phyloP scores from a whole-genome alignment of 768 basidiomycete species.

The Leccinellum rugosiceps region DNA sequence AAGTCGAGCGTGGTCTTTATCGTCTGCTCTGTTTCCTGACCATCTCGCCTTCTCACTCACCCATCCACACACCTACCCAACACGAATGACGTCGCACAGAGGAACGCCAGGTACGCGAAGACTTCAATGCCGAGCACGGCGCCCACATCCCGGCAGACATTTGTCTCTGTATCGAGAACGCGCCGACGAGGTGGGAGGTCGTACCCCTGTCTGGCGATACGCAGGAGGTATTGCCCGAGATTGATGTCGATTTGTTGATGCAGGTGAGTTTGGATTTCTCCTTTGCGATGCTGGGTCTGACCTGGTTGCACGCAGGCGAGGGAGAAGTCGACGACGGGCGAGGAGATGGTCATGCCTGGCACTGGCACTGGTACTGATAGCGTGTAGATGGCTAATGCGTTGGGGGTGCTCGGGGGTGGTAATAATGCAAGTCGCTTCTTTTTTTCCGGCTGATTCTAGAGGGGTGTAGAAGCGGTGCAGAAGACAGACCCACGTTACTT shows the following conservation, averaged over 20 bases:
- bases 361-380: conserved; percentile 24
- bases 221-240: conserved; percentile 58
- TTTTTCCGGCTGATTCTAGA: not conserved
- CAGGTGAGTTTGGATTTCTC: conserved; percentile 41
- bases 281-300: not conserved
- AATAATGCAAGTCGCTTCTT: not conserved
- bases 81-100: conserved; percentile 38
- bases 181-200: conserved; percentile 72
- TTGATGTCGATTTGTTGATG: conserved; percentile 55
- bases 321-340: conserved; percentile 17
- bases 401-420: not conserved
- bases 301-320: conserved; percentile 27
- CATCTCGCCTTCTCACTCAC: not conserved
- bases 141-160: conserved; percentile 74
- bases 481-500: not conserved
- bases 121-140: conserved; percentile 73
- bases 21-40: not conserved
- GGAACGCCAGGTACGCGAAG: conserved; percentile 59
- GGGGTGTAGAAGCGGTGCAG: not conserved
- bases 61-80: not conserved
- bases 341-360: conserved; percentile 14
- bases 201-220: conserved; percentile 53
- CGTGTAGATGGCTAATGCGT: conserved; percentile 8
- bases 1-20: conserved; percentile 9
- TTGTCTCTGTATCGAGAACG: conserved; percentile 71